Percentiles rank a stretch among this genome's conserved stretches.
phyloP scores from a whole-genome alignment of 441 rosid genomes.

The Eruca vesicaria region DNA sequence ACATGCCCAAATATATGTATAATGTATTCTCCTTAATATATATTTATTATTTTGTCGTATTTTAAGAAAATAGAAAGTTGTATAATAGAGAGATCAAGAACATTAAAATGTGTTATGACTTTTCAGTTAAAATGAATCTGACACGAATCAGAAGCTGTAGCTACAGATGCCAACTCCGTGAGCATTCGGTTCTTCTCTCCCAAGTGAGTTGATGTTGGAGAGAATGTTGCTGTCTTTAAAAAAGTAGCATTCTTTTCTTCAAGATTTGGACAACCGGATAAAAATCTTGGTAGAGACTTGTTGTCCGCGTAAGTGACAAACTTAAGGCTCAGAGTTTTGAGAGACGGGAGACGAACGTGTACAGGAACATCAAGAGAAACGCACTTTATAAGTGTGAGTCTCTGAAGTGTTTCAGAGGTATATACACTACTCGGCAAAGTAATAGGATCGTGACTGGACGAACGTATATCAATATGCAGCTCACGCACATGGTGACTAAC shows the following conservation, averaged over 20 bases:
- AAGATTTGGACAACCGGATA: conserved; percentile 10
- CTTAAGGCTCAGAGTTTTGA: neutral
- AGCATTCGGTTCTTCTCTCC: neutral
- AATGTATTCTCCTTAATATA: neutral
- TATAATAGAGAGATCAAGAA: neutral
- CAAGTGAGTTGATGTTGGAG: neutral
- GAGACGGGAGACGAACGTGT: conserved; percentile 13
- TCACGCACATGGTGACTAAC: neutral
- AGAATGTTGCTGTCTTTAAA: conserved; percentile 3
- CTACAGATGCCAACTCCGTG: conserved; percentile 4
- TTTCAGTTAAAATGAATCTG: neutral
- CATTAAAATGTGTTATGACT: too few species aligned
- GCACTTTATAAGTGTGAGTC: neutral
- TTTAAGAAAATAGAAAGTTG: neutral
- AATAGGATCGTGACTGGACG: neutral
- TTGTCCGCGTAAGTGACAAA: neutral
- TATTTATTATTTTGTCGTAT: neutral
- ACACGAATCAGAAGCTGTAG: neutral
- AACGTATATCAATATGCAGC: neutral
- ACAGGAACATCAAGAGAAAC: neutral
- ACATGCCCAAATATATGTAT: neutral
- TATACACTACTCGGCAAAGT: conserved; percentile 6
- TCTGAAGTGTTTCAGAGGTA: conserved; percentile 2
- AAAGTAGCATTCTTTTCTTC: neutral
- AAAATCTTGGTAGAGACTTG: neutral